Percentiles rank a stretch among this genome's conserved stretches.
phyloP scores from a whole-genome alignment of 2,329 filamentous ascomycete genomes.

The Taxawa tesnikishii region DNA sequence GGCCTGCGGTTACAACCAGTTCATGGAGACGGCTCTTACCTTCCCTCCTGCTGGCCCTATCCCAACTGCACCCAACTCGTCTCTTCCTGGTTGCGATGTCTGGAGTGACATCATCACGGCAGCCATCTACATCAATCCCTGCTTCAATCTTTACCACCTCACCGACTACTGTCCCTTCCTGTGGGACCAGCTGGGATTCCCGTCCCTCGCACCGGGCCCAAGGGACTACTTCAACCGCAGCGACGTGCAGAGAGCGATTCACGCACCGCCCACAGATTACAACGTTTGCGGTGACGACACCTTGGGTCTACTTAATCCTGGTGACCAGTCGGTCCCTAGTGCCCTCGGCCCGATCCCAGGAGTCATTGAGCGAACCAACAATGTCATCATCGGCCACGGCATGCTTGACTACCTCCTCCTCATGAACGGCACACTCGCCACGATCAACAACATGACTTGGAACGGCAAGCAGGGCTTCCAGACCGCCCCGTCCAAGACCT shows the following conservation, averaged over 20 bases:
- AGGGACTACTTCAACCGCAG: conserved; percentile 22
- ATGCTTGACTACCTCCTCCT: conserved; percentile 15
- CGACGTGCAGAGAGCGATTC: conserved; percentile 25
- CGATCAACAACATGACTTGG: conserved; percentile 19
- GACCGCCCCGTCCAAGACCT: conserved; percentile 7
- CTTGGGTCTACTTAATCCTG: conserved; percentile 11
- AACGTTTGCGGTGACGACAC: conserved; percentile 14
- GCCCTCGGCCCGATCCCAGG: conserved; percentile 12
- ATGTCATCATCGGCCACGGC: conserved; percentile 19
- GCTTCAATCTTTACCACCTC: conserved; percentile 21
- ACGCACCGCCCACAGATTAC: conserved; percentile 20
- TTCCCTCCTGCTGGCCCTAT: conserved; percentile 25
- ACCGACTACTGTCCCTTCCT: conserved; percentile 16
- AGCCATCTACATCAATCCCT: conserved; percentile 17
- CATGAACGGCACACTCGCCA: conserved; percentile 16
- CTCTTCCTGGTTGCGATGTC: conserved; percentile 16
- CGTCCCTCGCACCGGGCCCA: conserved; percentile 10
- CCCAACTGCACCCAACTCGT: conserved; percentile 16
- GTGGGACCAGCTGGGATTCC: conserved; percentile 13
- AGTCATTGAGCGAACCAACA: conserved; percentile 20
- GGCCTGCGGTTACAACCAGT: conserved; percentile 33
- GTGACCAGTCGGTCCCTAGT: conserved; percentile 10
- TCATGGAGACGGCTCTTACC: conserved; percentile 25
- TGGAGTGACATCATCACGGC: conserved; percentile 19
- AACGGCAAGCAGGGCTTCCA: conserved; percentile 17